Conservation (phyloP, 768 basidiomycete genomes). For the Xerocomus potaroensis region DNA sequence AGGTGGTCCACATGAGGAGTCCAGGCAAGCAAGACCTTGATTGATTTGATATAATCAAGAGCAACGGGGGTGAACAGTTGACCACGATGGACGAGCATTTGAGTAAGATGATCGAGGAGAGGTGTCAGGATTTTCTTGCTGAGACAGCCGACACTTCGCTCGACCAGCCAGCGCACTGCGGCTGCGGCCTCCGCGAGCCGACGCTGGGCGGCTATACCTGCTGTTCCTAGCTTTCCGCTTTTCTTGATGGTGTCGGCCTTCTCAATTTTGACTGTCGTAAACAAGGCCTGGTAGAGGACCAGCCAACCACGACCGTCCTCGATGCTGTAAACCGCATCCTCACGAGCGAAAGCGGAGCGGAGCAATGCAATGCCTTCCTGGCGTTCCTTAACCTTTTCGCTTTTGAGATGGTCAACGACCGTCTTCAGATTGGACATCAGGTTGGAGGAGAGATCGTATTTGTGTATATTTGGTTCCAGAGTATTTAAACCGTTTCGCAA, state of each 20-base stretch:
- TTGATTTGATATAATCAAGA: conserved; percentile 76
- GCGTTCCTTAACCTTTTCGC: conserved; percentile 66
- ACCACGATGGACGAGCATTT: conserved; percentile 51
- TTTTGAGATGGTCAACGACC: conserved; percentile 49
- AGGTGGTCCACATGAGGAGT: conserved; percentile 78
- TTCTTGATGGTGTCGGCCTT: conserved; percentile 42
- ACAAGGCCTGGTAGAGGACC: conserved; percentile 68
- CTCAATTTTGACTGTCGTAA: conserved; percentile 61
- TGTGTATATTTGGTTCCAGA: conserved; percentile 26
- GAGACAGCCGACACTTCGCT: conserved; percentile 53
- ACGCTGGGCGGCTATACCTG: conserved; percentile 46
- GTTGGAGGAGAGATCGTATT: conserved; percentile 15
- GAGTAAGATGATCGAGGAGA: conserved; percentile 61
- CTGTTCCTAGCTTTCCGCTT: conserved; percentile 37
- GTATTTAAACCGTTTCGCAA: conserved; percentile 32
- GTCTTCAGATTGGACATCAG: conserved; percentile 42
- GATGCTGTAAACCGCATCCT: conserved; percentile 39
- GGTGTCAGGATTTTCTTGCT: conserved; percentile 51
- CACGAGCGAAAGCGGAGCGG: conserved; percentile 46
- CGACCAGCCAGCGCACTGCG: conserved; percentile 69
- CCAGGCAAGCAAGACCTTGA: conserved; percentile 61
- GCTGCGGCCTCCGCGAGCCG: conserved; percentile 65
- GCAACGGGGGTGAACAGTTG: conserved; percentile 61
- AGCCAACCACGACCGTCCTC: conserved; percentile 52
- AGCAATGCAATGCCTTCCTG: conserved; percentile 56